phyloP scores from a whole-genome alignment of 2,329 filamentous ascomycete genomes.

The Simplicillium sp. region DNA sequence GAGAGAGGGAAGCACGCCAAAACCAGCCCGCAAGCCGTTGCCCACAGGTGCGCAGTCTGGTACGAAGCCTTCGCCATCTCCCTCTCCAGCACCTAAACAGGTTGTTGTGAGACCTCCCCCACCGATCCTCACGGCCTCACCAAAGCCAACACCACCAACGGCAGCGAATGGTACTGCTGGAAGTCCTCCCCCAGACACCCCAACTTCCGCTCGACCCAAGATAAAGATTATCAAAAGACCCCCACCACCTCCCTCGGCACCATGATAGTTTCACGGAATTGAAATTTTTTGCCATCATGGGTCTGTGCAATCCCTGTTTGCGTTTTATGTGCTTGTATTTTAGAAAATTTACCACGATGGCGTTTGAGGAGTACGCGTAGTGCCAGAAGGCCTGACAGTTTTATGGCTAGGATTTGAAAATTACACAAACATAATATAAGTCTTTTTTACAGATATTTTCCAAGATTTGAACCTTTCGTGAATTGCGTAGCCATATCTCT shows the following conservation, averaged over 20 bases:
- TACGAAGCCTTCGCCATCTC: slow-evolving; percentile 12
- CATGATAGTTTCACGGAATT: too few species aligned
- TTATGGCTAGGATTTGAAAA: too few species aligned
- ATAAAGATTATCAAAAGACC: slow-evolving; percentile 28
- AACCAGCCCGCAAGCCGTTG: slow-evolving; percentile 5
- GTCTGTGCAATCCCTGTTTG: too few species aligned
- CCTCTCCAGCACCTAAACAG: neutral
- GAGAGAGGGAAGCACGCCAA: neutral
- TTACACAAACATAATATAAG: too few species aligned
- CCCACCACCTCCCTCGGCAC: slow-evolving; percentile 13
- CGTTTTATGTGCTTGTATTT: too few species aligned
- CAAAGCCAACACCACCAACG: neutral
- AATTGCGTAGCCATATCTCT: too few species aligned
- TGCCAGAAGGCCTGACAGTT: too few species aligned
- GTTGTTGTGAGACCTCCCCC: slow-evolving; percentile 4
- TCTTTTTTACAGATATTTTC: too few species aligned
- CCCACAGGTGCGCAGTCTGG: slow-evolving; percentile 8
- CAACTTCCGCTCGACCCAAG: slow-evolving; percentile 18
- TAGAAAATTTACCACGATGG: too few species aligned
- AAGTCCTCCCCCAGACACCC: slow-evolving; percentile 9
- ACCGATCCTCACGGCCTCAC: slow-evolving; percentile 5
- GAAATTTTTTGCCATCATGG: too few species aligned
- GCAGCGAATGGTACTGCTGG: neutral
- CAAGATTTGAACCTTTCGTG: too few species aligned
- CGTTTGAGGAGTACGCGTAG: too few species aligned